phyloP scores from a whole-genome alignment of 2,329 filamentous ascomycete genomes.

The Rhinocladiella mackenziei region DNA sequence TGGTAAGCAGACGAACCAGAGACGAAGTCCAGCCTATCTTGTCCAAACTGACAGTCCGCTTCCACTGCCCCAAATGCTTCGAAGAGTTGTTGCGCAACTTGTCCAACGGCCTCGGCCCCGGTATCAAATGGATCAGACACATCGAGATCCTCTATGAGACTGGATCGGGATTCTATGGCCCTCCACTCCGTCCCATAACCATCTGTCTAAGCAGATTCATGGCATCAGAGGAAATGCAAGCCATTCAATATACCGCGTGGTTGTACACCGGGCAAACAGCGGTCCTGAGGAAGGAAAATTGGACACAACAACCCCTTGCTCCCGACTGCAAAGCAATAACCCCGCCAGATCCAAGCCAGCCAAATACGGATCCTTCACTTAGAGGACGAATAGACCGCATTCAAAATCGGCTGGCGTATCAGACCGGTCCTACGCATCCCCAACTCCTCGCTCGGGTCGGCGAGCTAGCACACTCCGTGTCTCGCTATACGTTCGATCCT shows the following conservation, averaged over 20 bases:
- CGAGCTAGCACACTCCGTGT: not conserved
- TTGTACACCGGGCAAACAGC: slow-evolving; percentile 15
- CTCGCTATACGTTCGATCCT: not conserved
- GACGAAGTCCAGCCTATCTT: slow-evolving; percentile 14
- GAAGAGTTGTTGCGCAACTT: slow-evolving; percentile 15
- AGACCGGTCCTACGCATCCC: not conserved
- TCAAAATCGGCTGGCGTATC: no score
- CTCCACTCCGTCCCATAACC: not conserved
- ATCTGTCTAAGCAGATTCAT: slow-evolving; percentile 4
- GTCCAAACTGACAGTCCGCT: slow-evolving; percentile 5
- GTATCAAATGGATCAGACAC: slow-evolving; percentile 18
- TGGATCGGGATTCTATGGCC: not conserved
- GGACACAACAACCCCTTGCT: slow-evolving; percentile 7
- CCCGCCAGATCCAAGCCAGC: not conserved
- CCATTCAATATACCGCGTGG: slow-evolving; percentile 5
- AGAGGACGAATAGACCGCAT: no score
- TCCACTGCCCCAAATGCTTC: slow-evolving; percentile 20
- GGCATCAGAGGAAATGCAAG: slow-evolving; percentile 7
- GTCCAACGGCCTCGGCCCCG: slow-evolving; percentile 20
- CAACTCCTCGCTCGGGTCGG: no score
- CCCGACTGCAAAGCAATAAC: not conserved
- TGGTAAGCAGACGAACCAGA: slow-evolving; percentile 6
- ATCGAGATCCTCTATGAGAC: slow-evolving; percentile 14
- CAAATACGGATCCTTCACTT: not conserved
- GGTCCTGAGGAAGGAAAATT: slow-evolving; percentile 11